phyloP scores from a whole-genome alignment of 169 alveolate species.

The Theileria orientalis region DNA sequence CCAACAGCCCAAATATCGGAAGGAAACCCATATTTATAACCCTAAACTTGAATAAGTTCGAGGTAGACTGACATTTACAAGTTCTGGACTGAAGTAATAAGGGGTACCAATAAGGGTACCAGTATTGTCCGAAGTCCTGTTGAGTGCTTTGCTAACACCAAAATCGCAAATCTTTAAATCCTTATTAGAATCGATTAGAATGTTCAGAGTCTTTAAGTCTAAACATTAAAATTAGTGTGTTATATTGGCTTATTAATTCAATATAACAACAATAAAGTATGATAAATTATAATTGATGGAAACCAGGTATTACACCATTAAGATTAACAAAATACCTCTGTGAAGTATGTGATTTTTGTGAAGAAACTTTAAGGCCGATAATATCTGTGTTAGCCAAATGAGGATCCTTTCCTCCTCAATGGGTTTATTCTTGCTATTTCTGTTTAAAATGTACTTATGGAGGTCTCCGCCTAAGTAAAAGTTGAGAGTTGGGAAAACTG shows the following conservation, averaged over 20 bases:
- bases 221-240: background rate
- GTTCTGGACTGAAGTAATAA: slow-evolving; percentile 98
- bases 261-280: background rate
- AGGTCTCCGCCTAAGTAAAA: slow-evolving; percentile 73
- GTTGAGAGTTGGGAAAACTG: slow-evolving; percentile 36
- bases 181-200: slow-evolving; percentile 83
- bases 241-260: background rate
- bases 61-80: slow-evolving; percentile 76
- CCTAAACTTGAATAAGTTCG: slow-evolving; percentile 69
- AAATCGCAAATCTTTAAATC: slow-evolving; percentile 90
- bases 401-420: slow-evolving; percentile 77
- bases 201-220: slow-evolving; percentile 88
- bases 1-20: slow-evolving; percentile 99
- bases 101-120: slow-evolving; percentile 99
- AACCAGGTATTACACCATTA: background rate
- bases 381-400: slow-evolving; percentile 80
- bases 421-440: slow-evolving; percentile 68
- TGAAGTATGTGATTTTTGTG: slow-evolving; percentile 85
- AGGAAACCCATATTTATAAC: slow-evolving; percentile 95
- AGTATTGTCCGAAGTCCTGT: slow-evolving; percentile 92
- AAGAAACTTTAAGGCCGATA: slow-evolving; percentile 80
- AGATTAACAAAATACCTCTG: slow-evolving; percentile 74
- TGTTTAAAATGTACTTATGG: slow-evolving; percentile 70
- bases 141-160: slow-evolving; percentile 91
- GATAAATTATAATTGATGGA: background rate